Evolutionary conservation across 2,329 filamentous ascomycete species (phyloP).

Genomic region (Aspergillus proliferans): DNA sequence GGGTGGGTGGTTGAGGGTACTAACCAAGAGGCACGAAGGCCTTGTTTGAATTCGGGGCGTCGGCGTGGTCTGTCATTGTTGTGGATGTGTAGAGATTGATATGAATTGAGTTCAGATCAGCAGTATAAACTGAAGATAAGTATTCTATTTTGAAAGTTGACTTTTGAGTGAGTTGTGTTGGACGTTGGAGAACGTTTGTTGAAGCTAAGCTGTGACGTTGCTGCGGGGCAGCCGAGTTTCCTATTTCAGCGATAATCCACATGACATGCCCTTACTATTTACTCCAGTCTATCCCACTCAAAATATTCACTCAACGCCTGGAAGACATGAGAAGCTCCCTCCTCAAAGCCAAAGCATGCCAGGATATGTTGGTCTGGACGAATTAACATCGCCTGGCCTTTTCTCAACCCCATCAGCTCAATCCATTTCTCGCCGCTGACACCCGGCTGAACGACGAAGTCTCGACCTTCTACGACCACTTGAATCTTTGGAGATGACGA

Average conservation of each 20-base stretch:
- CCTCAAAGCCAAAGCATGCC: constrained; percentile 4
- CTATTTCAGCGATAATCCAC: no score
- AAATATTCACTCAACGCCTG: constrained; percentile 2
- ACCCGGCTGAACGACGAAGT: constrained; percentile 18
- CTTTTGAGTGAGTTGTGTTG: background rate
- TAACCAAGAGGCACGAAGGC: constrained; percentile 45
- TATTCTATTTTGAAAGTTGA: background rate
- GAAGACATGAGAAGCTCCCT: background rate
- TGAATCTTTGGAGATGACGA: constrained; percentile 1
- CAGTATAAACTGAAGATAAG: background rate
- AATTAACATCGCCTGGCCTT: constrained; percentile 25
- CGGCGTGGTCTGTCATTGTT: constrained; percentile 28
- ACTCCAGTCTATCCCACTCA: background rate
- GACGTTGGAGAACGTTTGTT: background rate
- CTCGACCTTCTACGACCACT: constrained; percentile 6
- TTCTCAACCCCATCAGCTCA: constrained; percentile 13
- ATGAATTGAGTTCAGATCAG: background rate
- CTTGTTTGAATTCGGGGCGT: constrained; percentile 37
- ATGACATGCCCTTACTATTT: no score
- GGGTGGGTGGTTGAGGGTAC: constrained; percentile 2
- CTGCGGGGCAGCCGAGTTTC: no score
- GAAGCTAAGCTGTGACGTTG: no score
- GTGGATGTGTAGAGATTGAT: background rate
- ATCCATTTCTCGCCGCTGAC: constrained; percentile 16
- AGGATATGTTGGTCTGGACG: constrained; percentile 38